These are phyloP conservation scores for Ceraceosorus bombacis DNA, from an alignment of 1,284 basidiomycete species.

Conservation along the genomic window DNA sequence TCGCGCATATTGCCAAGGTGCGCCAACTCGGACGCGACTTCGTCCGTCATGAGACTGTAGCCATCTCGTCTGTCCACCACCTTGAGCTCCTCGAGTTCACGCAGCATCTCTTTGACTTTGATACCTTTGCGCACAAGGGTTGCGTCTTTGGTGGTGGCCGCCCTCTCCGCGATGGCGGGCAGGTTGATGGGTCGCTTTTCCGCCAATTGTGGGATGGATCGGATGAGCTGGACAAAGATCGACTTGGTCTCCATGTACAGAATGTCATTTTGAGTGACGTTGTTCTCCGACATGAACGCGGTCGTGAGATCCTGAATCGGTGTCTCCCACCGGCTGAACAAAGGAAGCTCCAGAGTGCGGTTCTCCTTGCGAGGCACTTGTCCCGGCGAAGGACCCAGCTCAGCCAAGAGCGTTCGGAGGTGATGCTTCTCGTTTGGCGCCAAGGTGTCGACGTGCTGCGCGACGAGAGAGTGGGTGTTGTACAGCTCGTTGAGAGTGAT, in stretches of 20 bases:
- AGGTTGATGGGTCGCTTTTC: slow-evolving; percentile 84
- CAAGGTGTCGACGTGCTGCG: slow-evolving; percentile 88
- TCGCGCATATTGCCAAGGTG: slow-evolving; percentile 93
- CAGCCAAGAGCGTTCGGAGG: slow-evolving; percentile 87
- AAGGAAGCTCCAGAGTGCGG: slow-evolving; percentile 76
- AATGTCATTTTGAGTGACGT: slow-evolving; percentile 91
- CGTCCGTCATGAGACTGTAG: slow-evolving; percentile 91
- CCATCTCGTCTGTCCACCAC: slow-evolving; percentile 75
- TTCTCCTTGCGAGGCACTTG: slow-evolving; percentile 98
- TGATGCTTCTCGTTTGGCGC: slow-evolving; percentile 96
- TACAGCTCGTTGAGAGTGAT: slow-evolving; percentile 99
- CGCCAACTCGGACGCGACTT: slow-evolving; percentile 85
- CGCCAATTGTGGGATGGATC: slow-evolving; percentile 76
- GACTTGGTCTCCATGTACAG: slow-evolving; percentile 99
- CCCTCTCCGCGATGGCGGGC: slow-evolving; percentile 79
- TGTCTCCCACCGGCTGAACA: slow-evolving; percentile 98
- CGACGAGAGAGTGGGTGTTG: slow-evolving; percentile 88
- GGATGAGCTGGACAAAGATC: slow-evolving; percentile 93
- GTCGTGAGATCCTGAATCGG: slow-evolving; percentile 95
- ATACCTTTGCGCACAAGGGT: slow-evolving; percentile 90
- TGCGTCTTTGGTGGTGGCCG: slow-evolving; percentile 93
- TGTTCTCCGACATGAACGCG: slow-evolving; percentile 81
- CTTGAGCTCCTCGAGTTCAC: slow-evolving; percentile 85
- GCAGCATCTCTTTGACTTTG: slow-evolving; percentile 97
- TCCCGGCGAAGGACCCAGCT: slow-evolving; percentile 80